phyloP scores from a whole-genome alignment of 441 rosid species.

The Melastoma candidum region DNA sequence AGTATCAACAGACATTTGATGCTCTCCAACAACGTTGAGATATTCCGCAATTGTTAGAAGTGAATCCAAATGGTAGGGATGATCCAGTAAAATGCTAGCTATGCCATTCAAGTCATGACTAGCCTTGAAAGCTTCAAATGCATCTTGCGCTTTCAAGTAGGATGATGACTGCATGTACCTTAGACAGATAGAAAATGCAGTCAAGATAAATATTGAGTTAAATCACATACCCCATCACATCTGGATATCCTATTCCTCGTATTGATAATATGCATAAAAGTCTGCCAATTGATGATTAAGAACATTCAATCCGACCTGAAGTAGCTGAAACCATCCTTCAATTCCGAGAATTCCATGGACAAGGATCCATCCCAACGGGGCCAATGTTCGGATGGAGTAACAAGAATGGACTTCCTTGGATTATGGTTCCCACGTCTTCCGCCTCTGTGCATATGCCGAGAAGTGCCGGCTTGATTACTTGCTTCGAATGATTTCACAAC shows the following conservation, averaged over 20 bases:
- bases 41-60: slow-evolving; percentile 88
- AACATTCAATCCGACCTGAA: slow-evolving; percentile 39
- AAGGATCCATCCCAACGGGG: slow-evolving; percentile 84
- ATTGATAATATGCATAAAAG: too few relatives aligned
- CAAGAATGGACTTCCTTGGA: slow-evolving; percentile 52
- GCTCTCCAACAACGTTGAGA: slow-evolving; percentile 71
- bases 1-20: slow-evolving; percentile 78
- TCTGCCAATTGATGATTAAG: background rate
- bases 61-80: slow-evolving; percentile 84
- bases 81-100: slow-evolving; percentile 48
- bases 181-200: too few relatives aligned
- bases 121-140: slow-evolving; percentile 79
- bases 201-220: too few relatives aligned
- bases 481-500: slow-evolving; percentile 73
- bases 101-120: slow-evolving; percentile 76
- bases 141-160: slow-evolving; percentile 60
- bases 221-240: too few relatives aligned
- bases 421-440: slow-evolving; percentile 66
- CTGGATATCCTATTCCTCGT: too few relatives aligned
- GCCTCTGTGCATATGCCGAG: slow-evolving; percentile 51
- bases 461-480: slow-evolving; percentile 41
- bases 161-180: slow-evolving; percentile 39
- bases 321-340: slow-evolving; percentile 49
- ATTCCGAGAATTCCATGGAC: slow-evolving; percentile 78
- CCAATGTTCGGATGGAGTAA: slow-evolving; percentile 78